Conservation (phyloP, 768 basidiomycete species). For the Filobasidium floriforme region DNA sequence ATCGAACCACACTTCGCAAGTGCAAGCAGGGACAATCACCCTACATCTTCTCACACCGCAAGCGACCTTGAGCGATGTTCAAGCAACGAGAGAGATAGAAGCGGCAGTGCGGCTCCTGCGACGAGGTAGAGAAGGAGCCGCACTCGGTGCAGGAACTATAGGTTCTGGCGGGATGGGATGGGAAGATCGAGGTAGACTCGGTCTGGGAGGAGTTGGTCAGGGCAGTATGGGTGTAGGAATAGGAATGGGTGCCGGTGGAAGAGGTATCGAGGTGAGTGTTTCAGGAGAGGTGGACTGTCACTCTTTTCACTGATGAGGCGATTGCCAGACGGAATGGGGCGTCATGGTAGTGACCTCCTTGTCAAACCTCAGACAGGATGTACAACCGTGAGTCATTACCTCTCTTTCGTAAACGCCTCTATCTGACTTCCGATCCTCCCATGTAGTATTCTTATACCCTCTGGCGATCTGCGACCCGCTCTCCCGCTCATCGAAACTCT, state of each 20-base stretch:
- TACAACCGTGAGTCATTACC: not conserved
- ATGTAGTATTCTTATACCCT: not conserved
- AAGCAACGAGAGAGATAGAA: constrained; percentile 3
- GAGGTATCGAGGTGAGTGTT: constrained; percentile 1
- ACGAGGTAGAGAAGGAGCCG: not conserved
- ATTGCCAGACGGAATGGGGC: not conserved
- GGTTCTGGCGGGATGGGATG: not conserved
- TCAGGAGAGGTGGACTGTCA: too few species aligned
- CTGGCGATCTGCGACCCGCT: not conserved
- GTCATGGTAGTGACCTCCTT: not conserved
- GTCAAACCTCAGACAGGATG: not conserved
- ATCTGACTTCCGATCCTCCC: not conserved
- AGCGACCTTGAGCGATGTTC: not conserved
- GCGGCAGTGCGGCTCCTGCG: not conserved
- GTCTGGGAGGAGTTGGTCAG: not conserved
- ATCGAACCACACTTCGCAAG: too few species aligned
- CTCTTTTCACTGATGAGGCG: not conserved
- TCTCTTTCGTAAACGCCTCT: not conserved
- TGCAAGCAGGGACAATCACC: not conserved
- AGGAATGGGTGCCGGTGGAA: constrained; percentile 1
- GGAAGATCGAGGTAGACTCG: not conserved
- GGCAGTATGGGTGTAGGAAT: not conserved
- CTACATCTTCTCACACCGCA: not conserved
- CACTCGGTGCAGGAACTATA: not conserved
- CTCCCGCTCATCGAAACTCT: not conserved